phyloP scores from a whole-genome alignment of 2,329 filamentous ascomycete species.

The Metarhizium rileyi region DNA sequence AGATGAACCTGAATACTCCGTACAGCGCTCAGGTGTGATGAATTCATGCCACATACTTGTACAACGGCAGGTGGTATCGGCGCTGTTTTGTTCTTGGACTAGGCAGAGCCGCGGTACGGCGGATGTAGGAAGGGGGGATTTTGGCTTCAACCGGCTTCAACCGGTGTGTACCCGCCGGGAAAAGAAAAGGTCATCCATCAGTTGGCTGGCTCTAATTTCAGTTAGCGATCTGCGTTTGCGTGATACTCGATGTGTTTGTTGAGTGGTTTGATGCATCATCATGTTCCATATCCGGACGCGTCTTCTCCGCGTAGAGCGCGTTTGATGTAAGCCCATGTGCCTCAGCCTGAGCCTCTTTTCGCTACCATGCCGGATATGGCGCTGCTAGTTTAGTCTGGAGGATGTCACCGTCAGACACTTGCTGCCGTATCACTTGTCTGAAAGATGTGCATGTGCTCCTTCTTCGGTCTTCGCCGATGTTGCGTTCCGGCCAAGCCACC shows the following conservation, averaged over 20 bases:
- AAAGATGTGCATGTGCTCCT: background rate
- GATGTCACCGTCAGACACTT: background rate
- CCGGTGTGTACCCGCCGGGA: no score
- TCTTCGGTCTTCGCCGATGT: background rate
- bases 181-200: no score
- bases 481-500: background rate
- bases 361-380: background rate
- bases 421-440: background rate
- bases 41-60: background rate
- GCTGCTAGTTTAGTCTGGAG: background rate
- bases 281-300: background rate
- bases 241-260: background rate
- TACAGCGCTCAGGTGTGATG: background rate
- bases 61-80: background rate
- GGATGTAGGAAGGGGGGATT: background rate
- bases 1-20: background rate
- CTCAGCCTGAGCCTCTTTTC: background rate
- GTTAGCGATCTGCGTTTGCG: background rate
- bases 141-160: background rate
- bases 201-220: no score
- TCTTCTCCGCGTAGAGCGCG: constrained; percentile 1
- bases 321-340: background rate
- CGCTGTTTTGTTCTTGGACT: background rate
- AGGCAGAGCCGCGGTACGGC: background rate
- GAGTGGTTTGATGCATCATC: background rate